phyloP scores from a whole-genome alignment of 225 moss, liverwort and hornwort species.

The Pseudoscleropodium purum region DNA sequence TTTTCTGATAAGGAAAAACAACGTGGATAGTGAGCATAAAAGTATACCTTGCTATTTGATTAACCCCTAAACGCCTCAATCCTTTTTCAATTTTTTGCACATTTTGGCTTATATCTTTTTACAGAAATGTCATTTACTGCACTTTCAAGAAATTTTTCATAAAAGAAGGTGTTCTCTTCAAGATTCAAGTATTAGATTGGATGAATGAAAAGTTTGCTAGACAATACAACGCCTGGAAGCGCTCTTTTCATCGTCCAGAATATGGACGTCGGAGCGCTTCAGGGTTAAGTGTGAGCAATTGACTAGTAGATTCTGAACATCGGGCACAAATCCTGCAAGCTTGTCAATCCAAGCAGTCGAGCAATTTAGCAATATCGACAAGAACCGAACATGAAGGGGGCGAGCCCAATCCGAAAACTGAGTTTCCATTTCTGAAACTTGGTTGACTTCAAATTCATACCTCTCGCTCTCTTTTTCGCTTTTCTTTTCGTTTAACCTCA shows the following conservation, averaged over 20 bases:
- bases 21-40: neutral
- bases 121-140: too few relatives aligned
- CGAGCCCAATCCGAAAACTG: neutral
- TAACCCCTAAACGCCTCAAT: too few relatives aligned
- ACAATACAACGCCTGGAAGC: too few relatives aligned
- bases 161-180: too few relatives aligned
- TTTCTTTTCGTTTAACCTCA: constrained; percentile 67
- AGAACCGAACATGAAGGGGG: neutral
- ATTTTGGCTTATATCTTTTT: too few relatives aligned
- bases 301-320: neutral
- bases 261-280: too few relatives aligned
- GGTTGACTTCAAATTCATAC: constrained; percentile 10
- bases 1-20: constrained; percentile 43
- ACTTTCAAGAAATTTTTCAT: too few relatives aligned
- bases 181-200: too few relatives aligned
- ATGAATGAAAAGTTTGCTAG: too few relatives aligned
- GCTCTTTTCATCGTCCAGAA: too few relatives aligned
- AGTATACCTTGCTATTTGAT: neutral
- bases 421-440: neutral
- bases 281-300: neutral
- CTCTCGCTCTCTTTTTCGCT: constrained; percentile 75
- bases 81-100: too few relatives aligned
- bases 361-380: neutral
- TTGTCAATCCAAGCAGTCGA: neutral
- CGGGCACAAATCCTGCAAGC: neutral